phyloP scores from a whole-genome alignment of 169 alveolate species.

The Miamiensis avidus region DNA sequence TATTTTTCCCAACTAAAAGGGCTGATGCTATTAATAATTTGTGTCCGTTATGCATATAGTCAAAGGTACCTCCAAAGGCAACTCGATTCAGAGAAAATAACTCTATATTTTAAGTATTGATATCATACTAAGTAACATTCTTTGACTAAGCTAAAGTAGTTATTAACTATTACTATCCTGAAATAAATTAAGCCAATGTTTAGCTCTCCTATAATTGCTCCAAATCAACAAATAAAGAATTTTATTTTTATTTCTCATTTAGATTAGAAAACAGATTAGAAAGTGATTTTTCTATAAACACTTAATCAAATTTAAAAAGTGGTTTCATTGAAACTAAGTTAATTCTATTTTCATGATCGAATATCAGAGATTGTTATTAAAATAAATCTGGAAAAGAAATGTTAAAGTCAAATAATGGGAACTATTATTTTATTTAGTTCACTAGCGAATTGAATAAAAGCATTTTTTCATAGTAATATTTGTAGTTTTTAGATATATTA shows the following conservation, averaged over 20 bases:
- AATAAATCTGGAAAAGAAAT: neutral
- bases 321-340: neutral
- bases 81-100: constrained; percentile 18
- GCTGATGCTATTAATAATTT: constrained; percentile 47
- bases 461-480: neutral
- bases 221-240: neutral
- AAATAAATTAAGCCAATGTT: neutral
- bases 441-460: neutral
- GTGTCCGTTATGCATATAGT: constrained; percentile 60
- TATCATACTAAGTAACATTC: no score
- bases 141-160: neutral
- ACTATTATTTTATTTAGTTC: neutral
- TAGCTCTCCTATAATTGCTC: neutral
- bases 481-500: neutral
- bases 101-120: no score
- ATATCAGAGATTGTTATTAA: neutral
- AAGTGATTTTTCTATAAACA: neutral
- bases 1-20: constrained; percentile 21
- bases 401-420: neutral
- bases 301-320: neutral
- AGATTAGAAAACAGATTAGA: neutral
- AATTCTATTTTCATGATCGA: neutral
- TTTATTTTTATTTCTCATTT: neutral
- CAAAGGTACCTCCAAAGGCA: constrained; percentile 63
- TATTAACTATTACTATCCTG: neutral